Evolutionary conservation across 805 yeast species (phyloP), one percentile per base, ranked within the genome.

Genomic region (Sugiyamaella americana): DNA sequence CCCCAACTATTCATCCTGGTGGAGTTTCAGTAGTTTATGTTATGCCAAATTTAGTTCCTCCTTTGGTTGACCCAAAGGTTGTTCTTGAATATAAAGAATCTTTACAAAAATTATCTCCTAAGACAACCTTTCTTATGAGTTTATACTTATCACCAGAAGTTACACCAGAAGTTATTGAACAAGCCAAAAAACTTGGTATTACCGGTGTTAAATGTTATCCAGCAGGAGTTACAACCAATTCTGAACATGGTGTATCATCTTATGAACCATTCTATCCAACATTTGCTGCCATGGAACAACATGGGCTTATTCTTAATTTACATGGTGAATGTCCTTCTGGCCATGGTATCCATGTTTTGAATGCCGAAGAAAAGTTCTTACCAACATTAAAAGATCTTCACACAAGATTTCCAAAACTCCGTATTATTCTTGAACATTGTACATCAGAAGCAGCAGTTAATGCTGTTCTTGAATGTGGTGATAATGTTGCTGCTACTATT

Each of bases 211-310:
- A 93, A 65, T 88, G 96, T 63, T 93, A 93, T 64, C 99, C 99
- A 37, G 97, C 98, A 1, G 99, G 99, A 39, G 99, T 93, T 26
- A 93, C 99, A n/a, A 93, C 99, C 35, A 93, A 93, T 69, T 87
- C 96, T 6, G 85, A 82, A 2, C 66, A 65, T 47, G 98, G 98
- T 43, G 96, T 93, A 20, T 87, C 88, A 58, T 95, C 91, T 59
- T 93, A 93, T 66, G 76, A 83, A 41, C 80, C 75, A 4, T 93
- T 89, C 59, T 93, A 88, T 63, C 95, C 96, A 3, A 74, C 93
- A 6, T 93, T 93, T 62, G 74, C 84, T 59, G 95, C 87, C 11
- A 82, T 93, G 91, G 83, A 91, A 66, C 74, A 78, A 52, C 76
- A 85, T 51, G 75, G 76, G 43, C 66, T 93, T 62, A 83, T 93